Conservation (phyloP, 164 flowering plant genomes). For the Warburgia ugandensis region DNA sequence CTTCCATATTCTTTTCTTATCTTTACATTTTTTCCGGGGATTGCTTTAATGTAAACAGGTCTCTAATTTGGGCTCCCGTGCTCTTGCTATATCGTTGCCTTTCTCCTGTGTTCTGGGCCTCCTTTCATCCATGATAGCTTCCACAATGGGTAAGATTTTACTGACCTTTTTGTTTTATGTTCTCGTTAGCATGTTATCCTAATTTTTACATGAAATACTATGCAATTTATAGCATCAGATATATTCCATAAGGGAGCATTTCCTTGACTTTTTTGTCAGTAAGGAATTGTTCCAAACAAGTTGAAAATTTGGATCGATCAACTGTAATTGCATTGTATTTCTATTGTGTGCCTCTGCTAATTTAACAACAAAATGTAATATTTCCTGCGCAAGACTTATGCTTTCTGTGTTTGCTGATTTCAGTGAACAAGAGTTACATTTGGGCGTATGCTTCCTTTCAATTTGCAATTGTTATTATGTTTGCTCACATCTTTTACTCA, state of each 20-base stretch:
- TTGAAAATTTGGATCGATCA: too few species aligned
- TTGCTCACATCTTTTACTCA: slow-evolving; percentile 74
- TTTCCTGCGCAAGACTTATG: too few species aligned
- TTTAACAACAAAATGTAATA: too few species aligned
- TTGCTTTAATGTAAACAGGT: slow-evolving; percentile 39
- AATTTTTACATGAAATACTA: too few species aligned
- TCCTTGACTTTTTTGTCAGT: too few species aligned
- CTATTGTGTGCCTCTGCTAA: too few species aligned
- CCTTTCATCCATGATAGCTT: slow-evolving; percentile 71
- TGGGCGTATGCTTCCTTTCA: slow-evolving; percentile 92
- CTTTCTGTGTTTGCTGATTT: slow-evolving; percentile 11
- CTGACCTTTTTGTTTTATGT: background rate
- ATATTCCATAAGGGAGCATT: too few species aligned
- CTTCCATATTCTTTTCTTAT: too few species aligned
- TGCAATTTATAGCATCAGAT: too few species aligned
- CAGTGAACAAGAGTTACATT: slow-evolving; percentile 73
- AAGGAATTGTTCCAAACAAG: too few species aligned
- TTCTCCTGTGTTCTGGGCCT: slow-evolving; percentile 79
- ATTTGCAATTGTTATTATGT: slow-evolving; percentile 70
- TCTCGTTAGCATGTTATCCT: background rate
- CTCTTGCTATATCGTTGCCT: slow-evolving; percentile 73
- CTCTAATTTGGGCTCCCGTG: slow-evolving; percentile 49
- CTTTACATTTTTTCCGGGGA: background rate
- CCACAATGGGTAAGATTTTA: slow-evolving; percentile 81
- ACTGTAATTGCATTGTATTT: too few species aligned